Evolutionary conservation across 352 stramenopile genomes (phyloP).

Genomic region (Phytophthora sp.): DNA sequence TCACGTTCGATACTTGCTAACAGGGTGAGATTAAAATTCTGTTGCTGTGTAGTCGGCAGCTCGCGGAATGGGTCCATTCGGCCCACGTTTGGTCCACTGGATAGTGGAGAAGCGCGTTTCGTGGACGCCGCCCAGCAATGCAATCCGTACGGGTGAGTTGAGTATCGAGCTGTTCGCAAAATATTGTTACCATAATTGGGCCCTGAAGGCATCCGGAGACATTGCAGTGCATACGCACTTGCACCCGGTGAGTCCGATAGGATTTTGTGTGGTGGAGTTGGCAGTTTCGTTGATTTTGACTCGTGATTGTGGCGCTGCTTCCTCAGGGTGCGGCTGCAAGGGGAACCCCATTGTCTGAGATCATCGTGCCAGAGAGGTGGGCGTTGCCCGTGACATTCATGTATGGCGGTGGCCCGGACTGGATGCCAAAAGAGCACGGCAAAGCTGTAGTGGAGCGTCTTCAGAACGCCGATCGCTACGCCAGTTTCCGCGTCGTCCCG

Average conservation of each 20-base stretch:
- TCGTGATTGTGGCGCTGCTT: background rate
- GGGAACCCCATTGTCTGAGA: conserved; percentile 43
- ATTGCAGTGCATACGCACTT: conserved; percentile 72
- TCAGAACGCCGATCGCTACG: conserved; percentile 48
- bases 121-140: conserved; percentile 64
- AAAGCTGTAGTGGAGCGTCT: conserved; percentile 56
- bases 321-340: conserved; percentile 48
- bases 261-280: too few relatives aligned
- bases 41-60: conserved; percentile 41
- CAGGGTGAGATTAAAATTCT: background rate
- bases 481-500: conserved; percentile 59
- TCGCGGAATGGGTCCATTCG: conserved; percentile 62
- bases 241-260: conserved; percentile 42
- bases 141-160: conserved; percentile 68
- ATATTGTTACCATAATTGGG: conserved; percentile 85
- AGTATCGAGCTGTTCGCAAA: conserved; percentile 62
- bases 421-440: conserved; percentile 72
- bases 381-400: conserved; percentile 69
- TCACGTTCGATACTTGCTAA: background rate
- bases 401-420: conserved; percentile 71
- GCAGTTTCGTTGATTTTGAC: too few relatives aligned
- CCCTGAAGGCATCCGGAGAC: conserved; percentile 67
- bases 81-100: conserved; percentile 51
- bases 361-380: conserved; percentile 51
- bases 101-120: conserved; percentile 52